Conservation (phyloP, 1,284 basidiomycete species). For the Boletus calvinii region DNA sequence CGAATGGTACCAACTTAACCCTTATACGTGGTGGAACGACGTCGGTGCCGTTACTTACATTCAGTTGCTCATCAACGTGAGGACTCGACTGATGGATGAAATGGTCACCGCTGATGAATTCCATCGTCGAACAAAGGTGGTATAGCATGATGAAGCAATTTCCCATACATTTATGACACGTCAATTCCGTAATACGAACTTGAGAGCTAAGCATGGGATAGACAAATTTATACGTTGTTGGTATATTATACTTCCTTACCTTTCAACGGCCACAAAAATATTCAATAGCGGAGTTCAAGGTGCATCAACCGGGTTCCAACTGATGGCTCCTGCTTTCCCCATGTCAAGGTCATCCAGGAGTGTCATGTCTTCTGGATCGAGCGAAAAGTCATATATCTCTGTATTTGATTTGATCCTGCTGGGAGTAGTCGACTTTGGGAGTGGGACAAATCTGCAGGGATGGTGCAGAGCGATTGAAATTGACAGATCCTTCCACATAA, state of each 20-base stretch:
- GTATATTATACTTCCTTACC: not conserved
- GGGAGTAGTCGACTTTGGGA: conserved; percentile 76
- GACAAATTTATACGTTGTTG: not conserved
- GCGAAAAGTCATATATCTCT: conserved; percentile 68
- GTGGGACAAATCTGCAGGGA: conserved; percentile 53
- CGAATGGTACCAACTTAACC: too few species aligned
- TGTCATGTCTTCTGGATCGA: conserved; percentile 61
- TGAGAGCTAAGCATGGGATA: not conserved
- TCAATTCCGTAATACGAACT: not conserved
- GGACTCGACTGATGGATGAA: not conserved
- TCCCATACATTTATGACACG: not conserved
- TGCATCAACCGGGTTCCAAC: conserved; percentile 71
- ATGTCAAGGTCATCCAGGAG: conserved; percentile 61
- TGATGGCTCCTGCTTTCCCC: conserved; percentile 60
- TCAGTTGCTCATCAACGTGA: not conserved
- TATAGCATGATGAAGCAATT: not conserved
- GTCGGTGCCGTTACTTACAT: too few species aligned
- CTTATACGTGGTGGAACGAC: too few species aligned
- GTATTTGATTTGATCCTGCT: conserved; percentile 68
- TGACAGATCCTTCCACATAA: not conserved
- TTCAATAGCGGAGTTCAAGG: conserved; percentile 20
- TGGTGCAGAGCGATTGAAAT: conserved; percentile 21
- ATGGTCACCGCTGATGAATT: not conserved
- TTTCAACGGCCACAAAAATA: not conserved
- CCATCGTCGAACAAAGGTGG: not conserved